phyloP scores from a whole-genome alignment of 805 yeast genomes.

The Nematodospora valgi region DNA sequence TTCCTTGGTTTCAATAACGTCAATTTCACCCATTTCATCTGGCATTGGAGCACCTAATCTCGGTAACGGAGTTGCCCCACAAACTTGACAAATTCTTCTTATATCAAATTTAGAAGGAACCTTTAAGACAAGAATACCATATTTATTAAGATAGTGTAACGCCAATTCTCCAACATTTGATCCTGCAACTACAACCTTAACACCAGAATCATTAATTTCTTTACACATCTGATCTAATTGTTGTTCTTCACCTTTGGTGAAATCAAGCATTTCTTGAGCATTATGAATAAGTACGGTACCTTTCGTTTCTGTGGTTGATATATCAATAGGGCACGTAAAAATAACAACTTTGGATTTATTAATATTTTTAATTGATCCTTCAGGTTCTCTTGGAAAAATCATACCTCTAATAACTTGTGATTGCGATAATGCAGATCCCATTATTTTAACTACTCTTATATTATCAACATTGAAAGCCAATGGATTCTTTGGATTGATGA shows the following conservation, averaged over 20 bases:
- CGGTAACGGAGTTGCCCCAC: slow-evolving; percentile 96
- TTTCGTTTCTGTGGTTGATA: slow-evolving; percentile 95
- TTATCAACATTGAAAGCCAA: slow-evolving; percentile 89
- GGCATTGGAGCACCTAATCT: slow-evolving; percentile 93
- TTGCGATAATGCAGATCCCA: slow-evolving; percentile 79
- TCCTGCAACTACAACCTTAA: slow-evolving; percentile 90
- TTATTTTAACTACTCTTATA: slow-evolving; percentile 90
- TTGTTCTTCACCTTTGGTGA: slow-evolving; percentile 93
- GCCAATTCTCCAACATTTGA: slow-evolving; percentile 91
- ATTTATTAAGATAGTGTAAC: slow-evolving; percentile 85
- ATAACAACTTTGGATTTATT: slow-evolving; percentile 81
- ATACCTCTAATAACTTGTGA: slow-evolving; percentile 90
- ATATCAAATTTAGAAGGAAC: slow-evolving; percentile 93
- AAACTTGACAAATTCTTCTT: slow-evolving; percentile 90
- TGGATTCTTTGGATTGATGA: slow-evolving; percentile 49
- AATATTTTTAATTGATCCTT: slow-evolving; percentile 74
- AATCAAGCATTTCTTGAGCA: slow-evolving; percentile 95
- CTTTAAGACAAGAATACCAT: slow-evolving; percentile 77
- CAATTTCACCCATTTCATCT: slow-evolving; percentile 88
- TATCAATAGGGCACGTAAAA: slow-evolving; percentile 90
- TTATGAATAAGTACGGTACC: slow-evolving; percentile 95
- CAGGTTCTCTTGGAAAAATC: slow-evolving; percentile 99
- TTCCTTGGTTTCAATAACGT: slow-evolving; percentile 84
- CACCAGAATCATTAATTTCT: slow-evolving; percentile 80
- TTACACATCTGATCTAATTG: slow-evolving; percentile 84